A percentile compares a stretch with the other conserved stretches of the same genome.
Conservation (phyloP, 148 eudicot genomes). For the Fagopyrum tataricum region DNA sequence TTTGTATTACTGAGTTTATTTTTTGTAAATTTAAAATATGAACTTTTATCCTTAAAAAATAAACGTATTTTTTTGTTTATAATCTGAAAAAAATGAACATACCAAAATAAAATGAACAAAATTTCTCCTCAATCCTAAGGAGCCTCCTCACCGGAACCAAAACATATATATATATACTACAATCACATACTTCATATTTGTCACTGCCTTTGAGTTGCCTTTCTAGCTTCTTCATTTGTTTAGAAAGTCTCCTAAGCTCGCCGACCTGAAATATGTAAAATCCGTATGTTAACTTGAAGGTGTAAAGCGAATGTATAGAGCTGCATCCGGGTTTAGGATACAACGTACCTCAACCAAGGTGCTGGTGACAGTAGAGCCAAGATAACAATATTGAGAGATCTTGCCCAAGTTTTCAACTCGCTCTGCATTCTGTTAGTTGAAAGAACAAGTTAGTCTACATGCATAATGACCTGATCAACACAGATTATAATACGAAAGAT, state of each 20-base stretch:
- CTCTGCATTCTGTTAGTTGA: slow-evolving; percentile 61
- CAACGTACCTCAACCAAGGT: slow-evolving; percentile 76
- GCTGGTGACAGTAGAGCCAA: slow-evolving; percentile 76
- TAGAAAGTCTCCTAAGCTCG: slow-evolving; percentile 73
- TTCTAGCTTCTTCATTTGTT: slow-evolving; percentile 77
- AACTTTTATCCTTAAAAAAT: too few relatives aligned
- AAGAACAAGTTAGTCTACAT: background rate
- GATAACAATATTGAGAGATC: slow-evolving; percentile 90
- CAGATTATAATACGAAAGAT: background rate
- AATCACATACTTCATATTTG: slow-evolving; percentile 49
- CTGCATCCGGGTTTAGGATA: background rate
- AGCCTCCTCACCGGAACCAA: too few relatives aligned
- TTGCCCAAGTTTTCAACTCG: slow-evolving; percentile 59
- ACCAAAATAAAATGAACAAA: too few relatives aligned
- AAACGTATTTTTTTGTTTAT: too few relatives aligned
- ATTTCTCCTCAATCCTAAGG: too few relatives aligned
- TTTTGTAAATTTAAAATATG: too few relatives aligned
- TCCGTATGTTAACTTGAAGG: background rate
- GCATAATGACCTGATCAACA: background rate
- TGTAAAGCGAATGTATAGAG: background rate
- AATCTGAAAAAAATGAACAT: too few relatives aligned
- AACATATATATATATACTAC: too few relatives aligned
- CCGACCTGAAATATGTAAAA: slow-evolving; percentile 6
- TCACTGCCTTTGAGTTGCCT: slow-evolving; percentile 68
- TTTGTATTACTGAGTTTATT: too few relatives aligned